Percentiles rank a stretch among this genome's conserved stretches.
phyloP scores from a whole-genome alignment of 345 rosid genomes.

The Ceriops tagal region DNA sequence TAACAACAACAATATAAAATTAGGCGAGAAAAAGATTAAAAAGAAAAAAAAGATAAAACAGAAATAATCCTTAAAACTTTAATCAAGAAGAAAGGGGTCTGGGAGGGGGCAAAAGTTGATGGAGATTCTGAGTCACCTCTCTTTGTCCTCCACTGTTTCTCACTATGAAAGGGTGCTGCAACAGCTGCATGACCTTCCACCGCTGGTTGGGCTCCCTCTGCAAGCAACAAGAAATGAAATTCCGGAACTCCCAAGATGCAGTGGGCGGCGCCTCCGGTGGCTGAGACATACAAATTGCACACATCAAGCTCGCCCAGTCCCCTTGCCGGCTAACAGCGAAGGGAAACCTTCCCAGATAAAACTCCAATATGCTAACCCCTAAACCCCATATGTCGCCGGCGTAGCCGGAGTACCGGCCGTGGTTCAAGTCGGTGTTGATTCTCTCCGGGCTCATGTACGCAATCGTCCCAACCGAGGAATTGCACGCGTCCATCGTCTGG shows the following conservation, averaged over 20 bases:
- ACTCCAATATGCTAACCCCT: slow-evolving; percentile 85
- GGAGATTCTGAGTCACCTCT: slow-evolving; percentile 54
- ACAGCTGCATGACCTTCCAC: slow-evolving; percentile 50
- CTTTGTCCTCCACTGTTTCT: slow-evolving; percentile 37
- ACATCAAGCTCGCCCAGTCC: slow-evolving; percentile 95
- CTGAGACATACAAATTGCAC: slow-evolving; percentile 80
- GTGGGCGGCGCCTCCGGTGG: slow-evolving; percentile 78
- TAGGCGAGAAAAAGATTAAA: neutral
- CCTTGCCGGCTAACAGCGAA: slow-evolving; percentile 69
- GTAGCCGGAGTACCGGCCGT: slow-evolving; percentile 68
- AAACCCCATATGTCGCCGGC: slow-evolving; percentile 95
- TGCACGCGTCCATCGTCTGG: slow-evolving; percentile 94
- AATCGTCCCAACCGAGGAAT: slow-evolving; percentile 87
- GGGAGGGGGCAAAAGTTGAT: slow-evolving; percentile 79
- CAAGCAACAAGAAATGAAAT: slow-evolving; percentile 74
- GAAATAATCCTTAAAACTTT: neutral
- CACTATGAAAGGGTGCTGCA: slow-evolving; percentile 72
- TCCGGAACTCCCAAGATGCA: slow-evolving; percentile 64
- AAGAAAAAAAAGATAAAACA: neutral
- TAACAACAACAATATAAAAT: slow-evolving; percentile 4
- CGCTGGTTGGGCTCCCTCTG: slow-evolving; percentile 79
- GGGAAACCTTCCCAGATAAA: slow-evolving; percentile 79
- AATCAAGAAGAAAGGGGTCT: slow-evolving; percentile 21
- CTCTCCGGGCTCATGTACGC: slow-evolving; percentile 98
- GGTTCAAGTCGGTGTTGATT: slow-evolving; percentile 90